Percentiles rank a stretch among this genome's conserved stretches.
Conservation (phyloP, 768 basidiomycete genomes). For the Phlegmacium glaucopus region DNA sequence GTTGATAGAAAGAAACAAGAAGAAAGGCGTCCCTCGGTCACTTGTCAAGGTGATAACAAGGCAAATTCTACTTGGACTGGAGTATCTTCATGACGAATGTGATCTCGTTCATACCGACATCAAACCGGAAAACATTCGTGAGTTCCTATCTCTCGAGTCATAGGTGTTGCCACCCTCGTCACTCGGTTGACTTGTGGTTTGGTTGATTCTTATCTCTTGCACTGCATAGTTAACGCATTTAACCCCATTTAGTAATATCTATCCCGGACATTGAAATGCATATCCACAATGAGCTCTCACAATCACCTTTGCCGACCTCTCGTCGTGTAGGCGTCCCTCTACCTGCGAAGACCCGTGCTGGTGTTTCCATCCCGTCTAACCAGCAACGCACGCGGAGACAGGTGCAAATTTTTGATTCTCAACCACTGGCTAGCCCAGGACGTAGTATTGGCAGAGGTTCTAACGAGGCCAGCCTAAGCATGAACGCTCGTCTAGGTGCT, state of each 20-base stretch:
- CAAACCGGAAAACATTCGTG: constrained; percentile 94
- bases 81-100: constrained; percentile 92
- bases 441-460: constrained; percentile 32
- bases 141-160: constrained; percentile 30
- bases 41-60: constrained; percentile 84
- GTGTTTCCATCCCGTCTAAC: constrained; percentile 57
- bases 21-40: constrained; percentile 76
- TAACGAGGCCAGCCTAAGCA: constrained; percentile 25
- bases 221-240: constrained; percentile 19
- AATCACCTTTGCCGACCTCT: constrained; percentile 69
- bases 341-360: constrained; percentile 58
- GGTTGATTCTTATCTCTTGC: constrained; percentile 25
- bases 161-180: constrained; percentile 2
- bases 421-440: constrained; percentile 64
- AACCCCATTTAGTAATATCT: constrained; percentile 61
- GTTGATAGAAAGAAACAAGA: constrained; percentile 74
- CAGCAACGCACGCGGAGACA: constrained; percentile 52
- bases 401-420: constrained; percentile 82
- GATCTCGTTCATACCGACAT: constrained; percentile 91
- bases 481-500: constrained; percentile 22
- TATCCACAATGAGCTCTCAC: constrained; percentile 64
- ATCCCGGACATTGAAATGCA: constrained; percentile 79
- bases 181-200: constrained; percentile 13
- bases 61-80: constrained; percentile 84
- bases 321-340: constrained; percentile 79